These are phyloP conservation scores for Xerocomus amazonicus DNA, from an alignment of 1,284 basidiomycete species.

Conservation along the genomic window DNA sequence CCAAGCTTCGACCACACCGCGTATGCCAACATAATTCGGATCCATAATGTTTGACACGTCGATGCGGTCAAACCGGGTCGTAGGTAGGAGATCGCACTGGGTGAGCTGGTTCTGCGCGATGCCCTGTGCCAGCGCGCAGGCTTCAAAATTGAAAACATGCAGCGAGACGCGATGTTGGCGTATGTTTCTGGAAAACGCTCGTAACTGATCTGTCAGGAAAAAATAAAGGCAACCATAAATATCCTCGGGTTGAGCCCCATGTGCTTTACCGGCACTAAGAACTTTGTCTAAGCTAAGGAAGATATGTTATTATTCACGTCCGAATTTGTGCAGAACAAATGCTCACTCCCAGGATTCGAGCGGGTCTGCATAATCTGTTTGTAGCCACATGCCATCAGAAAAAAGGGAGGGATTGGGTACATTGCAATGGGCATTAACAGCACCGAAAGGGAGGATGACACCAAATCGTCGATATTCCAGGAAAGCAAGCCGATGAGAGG, in stretches of 20 bases:
- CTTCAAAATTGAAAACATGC: constrained; percentile 27
- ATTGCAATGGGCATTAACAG: constrained; percentile 37
- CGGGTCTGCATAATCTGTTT: constrained; percentile 39
- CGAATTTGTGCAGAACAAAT: not conserved
- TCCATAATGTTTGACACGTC: constrained; percentile 46
- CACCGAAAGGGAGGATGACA: constrained; percentile 43
- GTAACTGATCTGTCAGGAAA: constrained; percentile 38
- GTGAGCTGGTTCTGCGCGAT: constrained; percentile 15
- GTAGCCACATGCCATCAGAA: constrained; percentile 34
- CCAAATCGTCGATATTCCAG: constrained; percentile 38
- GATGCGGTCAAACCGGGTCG: constrained; percentile 39
- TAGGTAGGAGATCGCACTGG: constrained; percentile 18
- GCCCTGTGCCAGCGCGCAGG: constrained; percentile 24
- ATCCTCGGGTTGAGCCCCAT: constrained; percentile 39
- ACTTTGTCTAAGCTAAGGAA: constrained; percentile 20
- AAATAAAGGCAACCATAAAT: constrained; percentile 48
- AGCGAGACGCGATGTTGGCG: constrained; percentile 34
- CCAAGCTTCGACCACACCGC: constrained; percentile 34
- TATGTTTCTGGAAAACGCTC: constrained; percentile 33
- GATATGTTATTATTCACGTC: constrained; percentile 4
- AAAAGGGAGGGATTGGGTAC: constrained; percentile 40
- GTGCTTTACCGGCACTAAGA: constrained; percentile 32
- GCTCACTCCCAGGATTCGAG: constrained; percentile 43
- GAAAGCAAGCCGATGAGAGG: constrained; percentile 42
- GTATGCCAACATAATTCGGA: constrained; percentile 38